Conservation (phyloP, 2,329 filamentous ascomycete species). For the Fusarium pilosicola region DNA sequence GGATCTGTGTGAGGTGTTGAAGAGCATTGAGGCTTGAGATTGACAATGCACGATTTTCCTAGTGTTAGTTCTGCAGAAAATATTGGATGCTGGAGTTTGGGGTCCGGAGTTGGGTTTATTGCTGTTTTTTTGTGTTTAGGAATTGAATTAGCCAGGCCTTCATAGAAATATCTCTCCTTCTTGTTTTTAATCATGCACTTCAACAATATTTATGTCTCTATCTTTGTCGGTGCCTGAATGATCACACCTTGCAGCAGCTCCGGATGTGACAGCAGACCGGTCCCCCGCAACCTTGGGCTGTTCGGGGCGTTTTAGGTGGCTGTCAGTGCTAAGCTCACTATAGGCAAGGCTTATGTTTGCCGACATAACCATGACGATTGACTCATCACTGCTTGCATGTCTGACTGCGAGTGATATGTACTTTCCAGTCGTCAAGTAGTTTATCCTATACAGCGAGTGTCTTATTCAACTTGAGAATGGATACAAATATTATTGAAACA, state of each 20-base stretch:
- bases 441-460: background rate
- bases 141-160: no score
- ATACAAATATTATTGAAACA: accelerated
- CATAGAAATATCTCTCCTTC: background rate
- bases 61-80: no score
- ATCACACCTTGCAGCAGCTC: no score
- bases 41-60: accelerated
- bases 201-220: accelerated
- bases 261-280: accelerated
- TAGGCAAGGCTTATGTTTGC: background rate
- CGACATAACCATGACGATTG: accelerated
- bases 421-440: background rate
- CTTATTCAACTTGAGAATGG: accelerated
- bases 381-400: background rate
- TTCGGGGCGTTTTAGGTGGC: accelerated
- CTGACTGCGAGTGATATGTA: accelerated
- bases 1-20: background rate
- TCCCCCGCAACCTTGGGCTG: no score
- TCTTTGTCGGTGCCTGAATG: background rate
- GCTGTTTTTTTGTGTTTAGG: no score
- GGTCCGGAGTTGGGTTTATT: background rate
- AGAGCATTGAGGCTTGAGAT: background rate
- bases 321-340: accelerated
- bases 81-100: no score
- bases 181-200: accelerated